A percentile compares a stretch with the other conserved stretches of the same genome.
phyloP scores from a whole-genome alignment of 2,329 filamentous ascomycete genomes.

The Clonostachys solani region DNA sequence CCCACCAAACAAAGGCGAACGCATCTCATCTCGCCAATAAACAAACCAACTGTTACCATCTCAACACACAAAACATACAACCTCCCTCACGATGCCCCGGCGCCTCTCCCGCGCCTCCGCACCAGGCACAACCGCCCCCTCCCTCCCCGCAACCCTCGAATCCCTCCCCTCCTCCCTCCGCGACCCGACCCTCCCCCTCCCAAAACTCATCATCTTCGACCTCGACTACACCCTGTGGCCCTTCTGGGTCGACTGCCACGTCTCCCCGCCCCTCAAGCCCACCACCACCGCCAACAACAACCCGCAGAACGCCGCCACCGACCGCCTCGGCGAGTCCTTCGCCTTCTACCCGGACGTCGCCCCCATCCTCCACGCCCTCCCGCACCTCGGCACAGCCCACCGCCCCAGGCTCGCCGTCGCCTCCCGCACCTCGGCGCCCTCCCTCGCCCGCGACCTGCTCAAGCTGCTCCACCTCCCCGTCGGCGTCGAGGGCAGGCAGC shows the following conservation, averaged over 20 bases:
- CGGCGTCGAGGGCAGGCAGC: constrained; percentile 6
- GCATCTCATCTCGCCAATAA: too few species aligned
- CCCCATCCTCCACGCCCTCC: constrained; percentile 58
- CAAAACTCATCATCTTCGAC: constrained; percentile 85
- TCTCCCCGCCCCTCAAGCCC: constrained; percentile 64
- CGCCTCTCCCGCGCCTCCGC: too few species aligned
- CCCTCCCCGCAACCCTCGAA: constrained; percentile 1
- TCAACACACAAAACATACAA: too few species aligned
- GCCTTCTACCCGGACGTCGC: constrained; percentile 70
- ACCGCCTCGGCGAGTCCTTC: constrained; percentile 62
- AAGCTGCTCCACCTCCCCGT: constrained; percentile 60
- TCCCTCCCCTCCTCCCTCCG: constrained; percentile 35
- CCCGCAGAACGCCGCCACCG: constrained; percentile 39
- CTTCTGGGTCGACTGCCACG: constrained; percentile 96
- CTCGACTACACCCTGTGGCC: constrained; percentile 99
- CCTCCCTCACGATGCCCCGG: too few species aligned
- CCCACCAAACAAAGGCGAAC: too few species aligned
- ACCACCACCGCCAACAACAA: constrained; percentile 25
- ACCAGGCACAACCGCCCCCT: too few species aligned
- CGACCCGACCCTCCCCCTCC: constrained; percentile 61
- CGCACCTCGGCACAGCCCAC: constrained; percentile 14
- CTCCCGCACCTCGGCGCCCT: constrained; percentile 75
- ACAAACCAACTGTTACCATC: too few species aligned
- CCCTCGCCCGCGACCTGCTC: constrained; percentile 76
- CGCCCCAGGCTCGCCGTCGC: constrained; percentile 64